Evolutionary conservation across 2,329 filamentous ascomycete genomes (phyloP).

Genomic region (Aspergillus pseudoterreus): DNA sequence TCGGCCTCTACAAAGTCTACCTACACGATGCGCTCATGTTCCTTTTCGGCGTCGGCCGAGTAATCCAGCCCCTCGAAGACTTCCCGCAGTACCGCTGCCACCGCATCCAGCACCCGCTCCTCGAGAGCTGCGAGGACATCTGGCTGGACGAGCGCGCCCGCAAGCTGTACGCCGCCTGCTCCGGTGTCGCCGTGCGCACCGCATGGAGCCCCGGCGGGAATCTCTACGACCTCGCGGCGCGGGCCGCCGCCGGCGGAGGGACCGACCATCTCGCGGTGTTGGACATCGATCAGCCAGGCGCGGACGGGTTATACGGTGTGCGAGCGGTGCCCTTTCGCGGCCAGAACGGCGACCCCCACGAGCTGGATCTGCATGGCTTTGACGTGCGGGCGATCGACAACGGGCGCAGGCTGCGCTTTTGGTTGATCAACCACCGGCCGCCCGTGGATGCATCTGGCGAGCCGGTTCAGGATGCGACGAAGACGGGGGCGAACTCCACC

Average conservation of each 20-base stretch:
- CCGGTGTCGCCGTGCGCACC: not conserved
- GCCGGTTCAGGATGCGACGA: not conserved
- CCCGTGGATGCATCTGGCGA: slow-evolving; percentile 1
- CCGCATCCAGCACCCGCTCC: not conserved
- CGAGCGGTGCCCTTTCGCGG: not conserved
- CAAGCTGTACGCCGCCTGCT: slow-evolving; percentile 5
- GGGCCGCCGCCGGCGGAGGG: not conserved
- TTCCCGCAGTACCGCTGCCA: slow-evolving; percentile 1
- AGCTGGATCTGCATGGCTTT: not conserved
- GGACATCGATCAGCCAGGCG: not conserved
- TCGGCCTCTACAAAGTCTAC: slow-evolving; percentile 4
- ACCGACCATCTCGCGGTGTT: slow-evolving; percentile 1
- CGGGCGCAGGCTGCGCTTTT: slow-evolving; percentile 2
- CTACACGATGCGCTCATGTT: not conserved
- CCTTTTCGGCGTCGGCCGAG: not conserved
- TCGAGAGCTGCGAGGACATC: slow-evolving; percentile 3
- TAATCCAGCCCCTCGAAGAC: not conserved
- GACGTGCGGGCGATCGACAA: not conserved
- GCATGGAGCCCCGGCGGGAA: slow-evolving; percentile 2
- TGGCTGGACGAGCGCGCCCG: not conserved
- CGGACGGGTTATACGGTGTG: not conserved
- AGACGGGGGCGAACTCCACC: slow-evolving; percentile 4
- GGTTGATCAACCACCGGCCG: slow-evolving; percentile 5
- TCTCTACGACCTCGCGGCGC: not conserved
- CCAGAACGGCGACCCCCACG: not conserved